Conservation (phyloP, 2,329 filamentous ascomycete species). For the Fusarium compactum region DNA sequence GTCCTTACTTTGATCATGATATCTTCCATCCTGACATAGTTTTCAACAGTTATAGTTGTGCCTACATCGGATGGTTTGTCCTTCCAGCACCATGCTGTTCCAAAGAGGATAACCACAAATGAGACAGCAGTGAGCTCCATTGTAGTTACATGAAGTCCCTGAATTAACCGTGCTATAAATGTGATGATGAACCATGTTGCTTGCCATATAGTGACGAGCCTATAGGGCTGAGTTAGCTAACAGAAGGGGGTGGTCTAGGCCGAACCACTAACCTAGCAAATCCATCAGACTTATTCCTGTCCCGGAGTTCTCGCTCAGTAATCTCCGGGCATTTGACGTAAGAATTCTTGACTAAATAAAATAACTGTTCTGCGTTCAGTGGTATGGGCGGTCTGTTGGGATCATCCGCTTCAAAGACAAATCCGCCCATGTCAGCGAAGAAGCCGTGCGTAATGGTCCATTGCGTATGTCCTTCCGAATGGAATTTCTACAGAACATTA, state of each 20-base stretch:
- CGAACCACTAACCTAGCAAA: neutral
- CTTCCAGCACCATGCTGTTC: conserved; percentile 31
- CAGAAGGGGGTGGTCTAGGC: accelerated
- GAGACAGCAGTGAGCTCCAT: conserved; percentile 27
- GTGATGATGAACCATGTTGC: conserved; percentile 22
- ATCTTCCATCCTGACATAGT: neutral
- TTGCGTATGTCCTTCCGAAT: neutral
- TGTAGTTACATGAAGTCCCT: conserved; percentile 19
- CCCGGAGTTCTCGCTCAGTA: neutral
- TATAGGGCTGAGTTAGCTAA: accelerated
- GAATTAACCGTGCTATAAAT: neutral
- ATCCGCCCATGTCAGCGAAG: conserved; percentile 32
- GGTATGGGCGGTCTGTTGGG: neutral
- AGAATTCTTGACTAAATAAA: conserved; percentile 5
- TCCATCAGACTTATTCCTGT: conserved; percentile 23
- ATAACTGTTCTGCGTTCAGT: conserved; percentile 27
- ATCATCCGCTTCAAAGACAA: neutral
- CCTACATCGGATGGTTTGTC: conserved; percentile 23
- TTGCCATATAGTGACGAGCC: conserved; percentile 20
- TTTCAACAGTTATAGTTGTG: neutral
- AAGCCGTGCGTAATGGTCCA: conserved; percentile 27
- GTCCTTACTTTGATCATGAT: neutral
- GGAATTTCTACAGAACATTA: conserved; percentile 6
- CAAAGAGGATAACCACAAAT: conserved; percentile 16
- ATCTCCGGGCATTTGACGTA: neutral